phyloP scores from a whole-genome alignment of 139 green algal species.

The Astrephomene gubernaculifera region DNA sequence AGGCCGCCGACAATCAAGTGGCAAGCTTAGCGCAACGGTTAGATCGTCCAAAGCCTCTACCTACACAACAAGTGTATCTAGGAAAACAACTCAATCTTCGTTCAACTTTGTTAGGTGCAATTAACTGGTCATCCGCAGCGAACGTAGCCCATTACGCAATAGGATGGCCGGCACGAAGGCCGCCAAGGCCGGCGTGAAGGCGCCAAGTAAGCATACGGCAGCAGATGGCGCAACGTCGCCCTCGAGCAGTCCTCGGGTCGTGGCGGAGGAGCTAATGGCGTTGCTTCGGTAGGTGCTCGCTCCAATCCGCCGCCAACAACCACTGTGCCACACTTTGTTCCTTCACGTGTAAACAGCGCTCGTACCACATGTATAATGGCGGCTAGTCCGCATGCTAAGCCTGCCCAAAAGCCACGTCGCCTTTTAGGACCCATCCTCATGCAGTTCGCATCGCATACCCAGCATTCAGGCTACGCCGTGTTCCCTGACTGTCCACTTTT shows the following conservation, averaged over 20 bases:
- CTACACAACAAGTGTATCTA: too few species aligned
- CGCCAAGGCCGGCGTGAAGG: not conserved
- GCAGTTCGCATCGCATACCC: too few species aligned
- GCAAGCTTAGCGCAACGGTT: too few species aligned
- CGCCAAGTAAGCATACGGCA: not conserved
- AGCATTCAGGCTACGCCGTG: too few species aligned
- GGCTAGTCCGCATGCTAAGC: not conserved
- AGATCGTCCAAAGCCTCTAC: too few species aligned
- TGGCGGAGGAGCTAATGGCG: conserved; percentile 17
- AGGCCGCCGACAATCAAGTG: too few species aligned
- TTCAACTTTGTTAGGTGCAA: too few species aligned
- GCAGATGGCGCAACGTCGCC: not conserved
- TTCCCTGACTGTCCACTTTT: too few species aligned
- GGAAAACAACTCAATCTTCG: too few species aligned
- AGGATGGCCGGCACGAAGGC: conserved; percentile 4
- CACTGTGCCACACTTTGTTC: not conserved
- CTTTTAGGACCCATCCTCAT: not conserved
- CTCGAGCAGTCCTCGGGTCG: conserved; percentile 5
- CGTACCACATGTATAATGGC: not conserved
- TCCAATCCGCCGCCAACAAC: not conserved
- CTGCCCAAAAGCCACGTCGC: not conserved
- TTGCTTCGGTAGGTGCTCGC: conserved; percentile 1
- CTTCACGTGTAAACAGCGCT: not conserved
- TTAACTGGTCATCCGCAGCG: not conserved
- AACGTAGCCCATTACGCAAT: too few species aligned